Base-by-base conservation (phyloP, 768 basidiomycete genomes). In the Suillus tomentosus region DNA sequence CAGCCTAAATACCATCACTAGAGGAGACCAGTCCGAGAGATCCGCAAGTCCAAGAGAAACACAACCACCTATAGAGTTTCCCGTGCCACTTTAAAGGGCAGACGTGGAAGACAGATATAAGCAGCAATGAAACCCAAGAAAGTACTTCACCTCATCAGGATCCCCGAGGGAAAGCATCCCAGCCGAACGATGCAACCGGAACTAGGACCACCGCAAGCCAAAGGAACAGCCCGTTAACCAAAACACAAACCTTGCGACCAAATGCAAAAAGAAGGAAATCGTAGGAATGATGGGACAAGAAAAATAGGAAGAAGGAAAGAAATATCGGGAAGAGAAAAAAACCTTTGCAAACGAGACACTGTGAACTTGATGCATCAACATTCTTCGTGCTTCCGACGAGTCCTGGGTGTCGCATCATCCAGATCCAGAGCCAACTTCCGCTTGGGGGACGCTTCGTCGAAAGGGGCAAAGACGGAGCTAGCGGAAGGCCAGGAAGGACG, bases 71-170 rank as follows among this genome's bases (percentile, higher is more conserved):
- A 22, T 40, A 57, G n/a, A 39, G 22, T 37, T 39, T 57, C 39
- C 56, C 37, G 37, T 57, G 56, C 39, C 56, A 50, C 50, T 24
- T 40, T 24, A 39, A 57, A 57, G 56, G 56, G 37, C 56, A 27
- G 40, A 27, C 56, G 22, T 57, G 56, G 39, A 40, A 57, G 22
- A 15, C 22, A 24, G 15, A 40, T 57, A 57, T 22, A 27, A 24
- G 39, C 39, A 58, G 56, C 57, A 27, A 58, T 9, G n/a, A 31
- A 11, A 27, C 39, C 22, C 39, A 10, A 27, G 56, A 3, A 57
- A 57, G 22, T 57, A 57, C 24, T 40, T 40, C 39, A 57, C 56
- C 24, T 40, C 56, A 17, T 40, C 37, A 57, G 24, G 56, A 57
- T 57, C 39, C 57, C 10, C 17, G 5, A 58, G 40, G 39, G 17